A percentile compares a stretch with the other conserved stretches of the same genome.
Evolutionary conservation across 257 asterid species (phyloP).

Genomic region (Solanum chiquidenum): DNA sequence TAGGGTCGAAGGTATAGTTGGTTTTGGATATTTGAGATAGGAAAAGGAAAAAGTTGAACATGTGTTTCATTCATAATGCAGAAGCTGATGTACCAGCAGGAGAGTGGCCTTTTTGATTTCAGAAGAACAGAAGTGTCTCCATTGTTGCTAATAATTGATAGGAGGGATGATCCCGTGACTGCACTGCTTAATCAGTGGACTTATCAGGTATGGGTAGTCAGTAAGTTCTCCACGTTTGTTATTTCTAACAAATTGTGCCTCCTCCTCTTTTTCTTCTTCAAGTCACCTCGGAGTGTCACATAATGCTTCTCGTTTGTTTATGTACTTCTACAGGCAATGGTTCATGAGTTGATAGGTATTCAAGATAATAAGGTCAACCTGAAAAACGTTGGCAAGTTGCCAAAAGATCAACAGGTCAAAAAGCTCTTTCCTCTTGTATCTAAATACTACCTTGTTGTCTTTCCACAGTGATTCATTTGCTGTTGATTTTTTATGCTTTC

Average conservation of each 20-base stretch:
- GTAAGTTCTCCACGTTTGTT: background rate
- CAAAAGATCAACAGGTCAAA: slow-evolving; percentile 84
- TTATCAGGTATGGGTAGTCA: slow-evolving; percentile 55
- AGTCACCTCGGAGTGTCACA: background rate
- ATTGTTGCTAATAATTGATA: slow-evolving; percentile 72
- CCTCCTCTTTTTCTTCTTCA: background rate
- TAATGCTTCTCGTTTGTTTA: slow-evolving; percentile 5
- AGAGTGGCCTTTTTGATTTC: slow-evolving; percentile 92
- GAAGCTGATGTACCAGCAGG: slow-evolving; percentile 99
- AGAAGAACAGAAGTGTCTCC: slow-evolving; percentile 92
- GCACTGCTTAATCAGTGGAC: slow-evolving; percentile 98
- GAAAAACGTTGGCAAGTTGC: slow-evolving; percentile 47
- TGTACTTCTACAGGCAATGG: slow-evolving; percentile 66
- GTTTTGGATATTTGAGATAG: background rate
- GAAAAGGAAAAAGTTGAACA: slow-evolving; percentile 1
- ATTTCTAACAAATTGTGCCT: background rate
- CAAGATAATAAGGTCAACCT: slow-evolving; percentile 90
- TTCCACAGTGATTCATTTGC: slow-evolving; percentile 3
- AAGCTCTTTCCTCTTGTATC: slow-evolving; percentile 3
- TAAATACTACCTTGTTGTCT: slow-evolving; percentile 2
- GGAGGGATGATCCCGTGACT: slow-evolving; percentile 95
- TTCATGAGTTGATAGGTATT: slow-evolving; percentile 89
- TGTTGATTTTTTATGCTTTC: slow-evolving; percentile 9
- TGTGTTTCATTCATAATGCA: slow-evolving; percentile 21
- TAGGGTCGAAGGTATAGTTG: background rate